phyloP scores from a whole-genome alignment of 495 filamentous ascomycete genomes.

The Neohortaea acidophila region DNA sequence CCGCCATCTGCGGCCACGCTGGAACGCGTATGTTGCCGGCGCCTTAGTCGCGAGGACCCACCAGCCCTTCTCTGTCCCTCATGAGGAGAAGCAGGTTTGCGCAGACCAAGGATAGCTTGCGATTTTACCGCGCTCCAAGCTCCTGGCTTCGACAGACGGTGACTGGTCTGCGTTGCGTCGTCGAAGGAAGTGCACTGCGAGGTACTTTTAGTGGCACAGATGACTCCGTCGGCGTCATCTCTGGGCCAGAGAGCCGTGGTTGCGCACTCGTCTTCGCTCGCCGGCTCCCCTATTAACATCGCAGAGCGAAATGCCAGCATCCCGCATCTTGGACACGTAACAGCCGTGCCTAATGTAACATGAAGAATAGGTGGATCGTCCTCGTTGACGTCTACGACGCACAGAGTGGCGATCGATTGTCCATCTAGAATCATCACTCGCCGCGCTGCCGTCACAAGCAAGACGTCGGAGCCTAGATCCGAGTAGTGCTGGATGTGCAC shows the following conservation, averaged over 20 bases:
- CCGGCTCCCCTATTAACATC: slow-evolving; percentile 17
- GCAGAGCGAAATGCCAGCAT: slow-evolving; percentile 22
- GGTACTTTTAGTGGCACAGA: neutral
- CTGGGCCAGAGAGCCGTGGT: slow-evolving; percentile 1
- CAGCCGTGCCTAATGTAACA: slow-evolving; percentile 1
- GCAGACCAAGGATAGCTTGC: slow-evolving; percentile 28
- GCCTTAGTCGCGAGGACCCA: neutral
- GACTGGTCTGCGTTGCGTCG: slow-evolving; percentile 21
- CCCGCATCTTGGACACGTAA: slow-evolving; percentile 15
- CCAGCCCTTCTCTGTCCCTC: neutral
- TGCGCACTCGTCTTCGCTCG: slow-evolving; percentile 15
- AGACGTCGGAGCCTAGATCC: neutral
- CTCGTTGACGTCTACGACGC: neutral
- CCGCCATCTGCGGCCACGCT: neutral
- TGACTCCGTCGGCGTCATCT: neutral
- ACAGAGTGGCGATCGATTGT: slow-evolving; percentile 1
- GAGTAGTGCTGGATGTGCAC: neutral
- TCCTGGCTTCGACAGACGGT: slow-evolving; percentile 28
- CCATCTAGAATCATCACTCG: slow-evolving; percentile 3
- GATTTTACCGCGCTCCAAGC: slow-evolving; percentile 30
- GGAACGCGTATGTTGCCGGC: neutral
- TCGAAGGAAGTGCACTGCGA: slow-evolving; percentile 25
- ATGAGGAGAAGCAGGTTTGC: slow-evolving; percentile 10
- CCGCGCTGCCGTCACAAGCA: neutral
- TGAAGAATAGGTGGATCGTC: neutral